A percentile compares a stretch with the other conserved stretches of the same genome.
Evolutionary conservation across 2,329 filamentous ascomycete genomes (phyloP).

Genomic region (Hawksworthiomyces lignivorus): DNA sequence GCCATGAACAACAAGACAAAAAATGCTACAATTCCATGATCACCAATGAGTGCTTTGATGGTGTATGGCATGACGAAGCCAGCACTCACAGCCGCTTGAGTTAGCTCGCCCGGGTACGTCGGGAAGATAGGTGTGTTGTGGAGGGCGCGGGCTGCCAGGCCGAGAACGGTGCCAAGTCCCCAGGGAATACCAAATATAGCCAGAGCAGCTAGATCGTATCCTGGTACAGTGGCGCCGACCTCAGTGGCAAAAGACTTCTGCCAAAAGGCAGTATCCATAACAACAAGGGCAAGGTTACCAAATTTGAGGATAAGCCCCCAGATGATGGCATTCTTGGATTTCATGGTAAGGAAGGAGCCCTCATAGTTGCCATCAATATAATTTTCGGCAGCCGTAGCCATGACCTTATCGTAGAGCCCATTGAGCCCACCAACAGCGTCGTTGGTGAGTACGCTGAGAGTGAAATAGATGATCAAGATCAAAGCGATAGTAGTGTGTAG

Average conservation of each 20-base stretch:
- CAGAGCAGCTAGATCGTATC: slow-evolving; percentile 23
- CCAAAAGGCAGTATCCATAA: slow-evolving; percentile 47
- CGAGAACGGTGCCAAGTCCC: slow-evolving; percentile 27
- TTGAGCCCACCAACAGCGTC: slow-evolving; percentile 25
- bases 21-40: slow-evolving; percentile 25
- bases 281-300: slow-evolving; percentile 39
- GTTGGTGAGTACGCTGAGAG: slow-evolving; percentile 23
- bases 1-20: slow-evolving; percentile 40
- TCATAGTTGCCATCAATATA: slow-evolving; percentile 25
- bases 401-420: slow-evolving; percentile 29
- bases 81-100: slow-evolving; percentile 20
- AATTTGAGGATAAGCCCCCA: slow-evolving; percentile 40
- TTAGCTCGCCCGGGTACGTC: slow-evolving; percentile 23
- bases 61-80: slow-evolving; percentile 25
- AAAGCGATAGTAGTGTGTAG: slow-evolving; percentile 32
- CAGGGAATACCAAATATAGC: slow-evolving; percentile 31
- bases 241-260: slow-evolving; percentile 39
- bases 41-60: slow-evolving; percentile 27
- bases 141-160: slow-evolving; percentile 25
- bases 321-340: slow-evolving; percentile 27
- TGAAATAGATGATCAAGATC: slow-evolving; percentile 30
- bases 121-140: slow-evolving; percentile 20
- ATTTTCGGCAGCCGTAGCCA: slow-evolving; percentile 23
- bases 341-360: slow-evolving; percentile 31
- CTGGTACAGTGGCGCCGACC: slow-evolving; percentile 29